Percentiles rank a stretch among this genome's conserved stretches.
These are phyloP conservation scores for Aspergillus fijiensis DNA, from an alignment of 2,329 filamentous ascomycete species.

Conservation along the genomic window DNA sequence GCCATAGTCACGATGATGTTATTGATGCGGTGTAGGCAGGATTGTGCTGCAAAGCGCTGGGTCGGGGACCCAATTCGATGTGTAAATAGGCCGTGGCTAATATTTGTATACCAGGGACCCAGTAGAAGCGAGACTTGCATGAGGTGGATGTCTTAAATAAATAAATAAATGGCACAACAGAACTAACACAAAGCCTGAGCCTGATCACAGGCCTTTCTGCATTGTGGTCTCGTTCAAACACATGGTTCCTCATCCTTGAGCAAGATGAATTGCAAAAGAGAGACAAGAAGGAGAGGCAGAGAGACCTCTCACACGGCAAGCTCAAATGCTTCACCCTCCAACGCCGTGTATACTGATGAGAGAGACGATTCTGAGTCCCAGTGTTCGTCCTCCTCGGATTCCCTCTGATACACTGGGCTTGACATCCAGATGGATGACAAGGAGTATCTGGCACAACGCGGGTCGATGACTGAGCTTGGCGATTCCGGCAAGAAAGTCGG, in stretches of 20 bases:
- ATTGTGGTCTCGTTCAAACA: neutral
- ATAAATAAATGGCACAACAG: neutral
- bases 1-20: neutral
- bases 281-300: neutral
- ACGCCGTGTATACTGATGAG: slow-evolving; percentile 29
- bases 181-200: neutral
- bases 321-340: slow-evolving; percentile 16
- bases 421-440: neutral
- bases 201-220: neutral
- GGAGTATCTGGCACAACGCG: neutral
- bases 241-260: neutral
- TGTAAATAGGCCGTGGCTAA: neutral
- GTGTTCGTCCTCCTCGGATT: neutral
- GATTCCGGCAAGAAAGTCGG: neutral
- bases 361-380: slow-evolving; percentile 24
- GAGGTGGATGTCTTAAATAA: neutral
- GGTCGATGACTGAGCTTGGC: neutral
- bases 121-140: neutral
- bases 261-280: neutral
- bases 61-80: neutral
- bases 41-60: neutral
- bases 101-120: neutral
- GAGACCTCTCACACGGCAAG: slow-evolving; percentile 3
- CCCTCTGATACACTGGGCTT: neutral
- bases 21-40: neutral